Conservation (phyloP, 768 basidiomycete genomes). For the Trametes sanguinea region DNA sequence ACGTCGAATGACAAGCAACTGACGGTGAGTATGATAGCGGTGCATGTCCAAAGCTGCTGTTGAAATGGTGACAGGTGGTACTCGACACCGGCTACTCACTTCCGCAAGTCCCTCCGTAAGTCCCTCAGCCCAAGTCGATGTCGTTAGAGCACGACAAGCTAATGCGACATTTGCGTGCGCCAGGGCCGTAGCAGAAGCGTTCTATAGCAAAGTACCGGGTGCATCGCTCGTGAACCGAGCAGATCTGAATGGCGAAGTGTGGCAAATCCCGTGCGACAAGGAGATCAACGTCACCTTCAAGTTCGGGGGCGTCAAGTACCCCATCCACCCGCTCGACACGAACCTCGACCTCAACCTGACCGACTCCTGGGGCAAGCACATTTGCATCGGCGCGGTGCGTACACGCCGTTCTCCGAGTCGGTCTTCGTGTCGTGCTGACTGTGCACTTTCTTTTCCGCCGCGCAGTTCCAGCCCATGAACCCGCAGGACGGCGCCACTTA, state of each 20-base stretch:
- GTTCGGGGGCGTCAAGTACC: slow-evolving; percentile 57
- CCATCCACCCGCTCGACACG: slow-evolving; percentile 69
- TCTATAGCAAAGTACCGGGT: slow-evolving; percentile 58
- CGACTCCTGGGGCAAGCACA: slow-evolving; percentile 27
- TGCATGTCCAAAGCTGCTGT: not conserved
- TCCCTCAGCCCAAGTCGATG: not conserved
- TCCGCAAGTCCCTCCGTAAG: slow-evolving; percentile 59
- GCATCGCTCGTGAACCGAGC: slow-evolving; percentile 47
- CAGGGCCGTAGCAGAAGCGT: slow-evolving; percentile 56
- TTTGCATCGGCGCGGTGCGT: slow-evolving; percentile 50
- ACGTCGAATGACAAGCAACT: slow-evolving; percentile 47
- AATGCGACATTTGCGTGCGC: slow-evolving; percentile 16
- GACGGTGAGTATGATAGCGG: slow-evolving; percentile 36
- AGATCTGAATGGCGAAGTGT: slow-evolving; percentile 46
- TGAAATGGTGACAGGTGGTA: slow-evolving; percentile 36
- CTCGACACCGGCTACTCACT: slow-evolving; percentile 73
- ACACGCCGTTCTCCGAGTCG: slow-evolving; percentile 13
- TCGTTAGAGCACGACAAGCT: not conserved
- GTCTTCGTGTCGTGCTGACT: not conserved
- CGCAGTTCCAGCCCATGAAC: slow-evolving; percentile 70
- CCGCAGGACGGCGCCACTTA: slow-evolving; percentile 50
- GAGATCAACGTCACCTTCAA: slow-evolving; percentile 67
- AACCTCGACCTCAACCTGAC: slow-evolving; percentile 31
- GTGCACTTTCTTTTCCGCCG: not conserved
- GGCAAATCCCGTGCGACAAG: slow-evolving; percentile 63